phyloP scores from a whole-genome alignment of 768 basidiomycete species.

The Pulveroboletus sp. region DNA sequence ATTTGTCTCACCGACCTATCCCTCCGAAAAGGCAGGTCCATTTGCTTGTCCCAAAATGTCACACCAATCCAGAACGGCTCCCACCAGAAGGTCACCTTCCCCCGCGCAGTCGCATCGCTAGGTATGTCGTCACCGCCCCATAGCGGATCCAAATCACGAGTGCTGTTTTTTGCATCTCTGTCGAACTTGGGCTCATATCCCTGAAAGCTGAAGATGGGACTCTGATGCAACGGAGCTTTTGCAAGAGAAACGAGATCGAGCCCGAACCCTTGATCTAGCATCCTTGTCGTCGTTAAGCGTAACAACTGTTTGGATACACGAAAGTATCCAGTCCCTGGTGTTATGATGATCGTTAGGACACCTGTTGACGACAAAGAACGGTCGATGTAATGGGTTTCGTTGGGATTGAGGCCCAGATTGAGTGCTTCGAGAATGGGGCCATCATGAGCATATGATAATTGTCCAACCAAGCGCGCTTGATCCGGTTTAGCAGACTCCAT shows the following conservation, averaged over 20 bases:
- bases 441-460: conserved; percentile 83
- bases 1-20: conserved; percentile 50
- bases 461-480: conserved; percentile 68
- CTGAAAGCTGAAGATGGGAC: conserved; percentile 87
- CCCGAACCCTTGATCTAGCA: conserved; percentile 90
- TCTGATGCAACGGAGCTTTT: conserved; percentile 89
- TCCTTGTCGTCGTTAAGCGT: conserved; percentile 85
- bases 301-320: conserved; percentile 87
- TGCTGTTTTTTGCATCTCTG: conserved; percentile 41
- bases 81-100: conserved; percentile 75
- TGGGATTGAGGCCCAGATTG: conserved; percentile 87
- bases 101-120: conserved; percentile 29
- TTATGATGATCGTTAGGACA: conserved; percentile 75
- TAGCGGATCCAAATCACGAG: conserved; percentile 58
- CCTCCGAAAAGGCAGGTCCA: conserved; percentile 75
- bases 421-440: conserved; percentile 94
- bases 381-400: conserved; percentile 93
- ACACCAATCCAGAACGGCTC: conserved; percentile 84
- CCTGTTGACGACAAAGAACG: conserved; percentile 90
- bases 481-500: conserved; percentile 41
- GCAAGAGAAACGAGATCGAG: conserved; percentile 84
- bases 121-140: conserved; percentile 66
- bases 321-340: conserved; percentile 92
- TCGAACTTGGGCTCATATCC: conserved; percentile 58
- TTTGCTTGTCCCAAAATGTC: conserved; percentile 83